These are phyloP conservation scores for Tulasnella sp. DNA, from an alignment of 768 basidiomycete genomes.

Conservation along the genomic window DNA sequence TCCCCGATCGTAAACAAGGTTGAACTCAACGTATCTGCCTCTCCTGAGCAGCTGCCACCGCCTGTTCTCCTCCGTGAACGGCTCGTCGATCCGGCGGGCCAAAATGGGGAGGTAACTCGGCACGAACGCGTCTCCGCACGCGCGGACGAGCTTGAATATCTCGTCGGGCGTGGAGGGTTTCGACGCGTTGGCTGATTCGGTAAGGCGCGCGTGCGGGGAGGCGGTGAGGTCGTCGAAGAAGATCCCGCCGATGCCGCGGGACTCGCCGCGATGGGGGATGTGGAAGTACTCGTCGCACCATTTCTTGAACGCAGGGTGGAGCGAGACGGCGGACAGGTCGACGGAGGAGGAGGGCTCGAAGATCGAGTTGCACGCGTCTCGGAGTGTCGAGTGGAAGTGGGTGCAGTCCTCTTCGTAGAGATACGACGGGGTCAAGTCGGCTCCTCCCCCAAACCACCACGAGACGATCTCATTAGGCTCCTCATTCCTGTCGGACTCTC, in stretches of 20 bases:
- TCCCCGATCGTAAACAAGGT: conserved; percentile 74
- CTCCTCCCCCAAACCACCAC: conserved; percentile 99
- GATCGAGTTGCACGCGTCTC: conserved; percentile 43
- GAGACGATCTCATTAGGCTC: conserved; percentile 41
- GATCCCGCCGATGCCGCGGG: conserved; percentile 84
- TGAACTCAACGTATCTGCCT: conserved; percentile 93
- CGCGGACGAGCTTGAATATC: conserved; percentile 64
- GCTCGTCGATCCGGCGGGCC: conserved; percentile 34
- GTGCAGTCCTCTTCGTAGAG: conserved; percentile 75
- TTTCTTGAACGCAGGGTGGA: conserved; percentile 75
- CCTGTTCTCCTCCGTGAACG: conserved; percentile 47
- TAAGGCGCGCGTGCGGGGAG: conserved; percentile 51
- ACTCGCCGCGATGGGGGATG: conserved; percentile 76
- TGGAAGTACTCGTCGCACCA: conserved; percentile 99
- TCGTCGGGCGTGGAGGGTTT: conserved; percentile 46
- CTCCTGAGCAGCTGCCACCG: conserved; percentile 90
- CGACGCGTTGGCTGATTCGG: conserved; percentile 20
- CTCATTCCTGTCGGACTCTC: conserved; percentile 17
- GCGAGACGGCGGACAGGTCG: conserved; percentile 21
- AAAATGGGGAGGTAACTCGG: conserved; percentile 89
- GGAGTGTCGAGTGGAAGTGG: conserved; percentile 77
- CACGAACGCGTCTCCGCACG: conserved; percentile 68
- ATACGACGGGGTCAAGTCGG: conserved; percentile 89
- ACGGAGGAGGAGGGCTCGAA: neutral
- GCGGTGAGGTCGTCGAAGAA: conserved; percentile 91